A percentile compares a stretch with the other conserved stretches of the same genome.
Conservation (phyloP, 257 asterid species). For the Gynochthodes officinalis region DNA sequence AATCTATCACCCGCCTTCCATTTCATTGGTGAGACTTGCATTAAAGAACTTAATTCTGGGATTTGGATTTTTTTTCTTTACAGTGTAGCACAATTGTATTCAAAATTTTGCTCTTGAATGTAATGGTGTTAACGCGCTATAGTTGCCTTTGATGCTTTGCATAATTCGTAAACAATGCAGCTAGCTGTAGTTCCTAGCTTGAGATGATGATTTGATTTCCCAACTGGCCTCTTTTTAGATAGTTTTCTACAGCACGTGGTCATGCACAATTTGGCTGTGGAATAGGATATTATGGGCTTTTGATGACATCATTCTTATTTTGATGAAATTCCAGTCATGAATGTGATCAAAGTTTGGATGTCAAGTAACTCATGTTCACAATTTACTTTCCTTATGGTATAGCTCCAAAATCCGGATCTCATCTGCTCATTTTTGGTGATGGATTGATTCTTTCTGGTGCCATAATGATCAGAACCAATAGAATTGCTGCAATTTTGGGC, state of each 20-base stretch:
- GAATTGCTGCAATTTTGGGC: background rate
- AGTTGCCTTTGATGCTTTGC: background rate
- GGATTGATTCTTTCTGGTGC: background rate
- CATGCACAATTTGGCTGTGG: background rate
- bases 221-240: background rate
- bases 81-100: constrained; percentile 1
- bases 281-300: background rate
- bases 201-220: background rate
- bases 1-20: constrained; percentile 71
- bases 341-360: background rate
- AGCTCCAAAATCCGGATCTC: background rate
- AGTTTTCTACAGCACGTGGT: background rate
- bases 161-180: background rate
- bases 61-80: constrained; percentile 13
- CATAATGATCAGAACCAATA: background rate
- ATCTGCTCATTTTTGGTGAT: background rate
- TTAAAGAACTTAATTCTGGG: constrained; percentile 20
- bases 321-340: background rate
- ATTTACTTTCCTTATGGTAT: background rate
- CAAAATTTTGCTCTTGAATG: constrained; percentile 2
- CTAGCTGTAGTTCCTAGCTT: background rate
- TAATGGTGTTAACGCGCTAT: background rate
- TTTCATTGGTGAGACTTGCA: constrained; percentile 75
- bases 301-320: background rate
- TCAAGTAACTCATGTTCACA: background rate